Base-by-base conservation (phyloP, 139 green algal species). In the Chlamydomonas urium region DNA sequence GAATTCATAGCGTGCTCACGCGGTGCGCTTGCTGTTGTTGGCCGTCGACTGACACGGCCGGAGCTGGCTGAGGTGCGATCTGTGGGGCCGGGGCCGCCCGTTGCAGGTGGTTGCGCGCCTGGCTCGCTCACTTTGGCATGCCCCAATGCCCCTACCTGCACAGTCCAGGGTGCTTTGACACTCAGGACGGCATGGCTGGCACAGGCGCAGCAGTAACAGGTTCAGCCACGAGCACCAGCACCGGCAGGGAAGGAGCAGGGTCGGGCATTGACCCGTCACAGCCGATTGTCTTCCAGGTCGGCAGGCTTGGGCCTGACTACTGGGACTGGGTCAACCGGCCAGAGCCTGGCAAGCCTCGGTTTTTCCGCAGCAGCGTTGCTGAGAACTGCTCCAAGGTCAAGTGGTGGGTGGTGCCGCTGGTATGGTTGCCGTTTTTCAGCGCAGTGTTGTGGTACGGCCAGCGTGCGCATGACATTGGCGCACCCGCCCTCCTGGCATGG, bases 371-470 rank as follows among this genome's bases (percentile, higher is more conserved):
- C 32, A 37, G 60, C 10, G 31, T 77, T 1, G 23, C 86, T 2
- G 93, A 97, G 76, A 29, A 57, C 17, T 70, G 90, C 23, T 91
- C 85, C 34, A 82, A 87, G 47, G 94, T 88, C 2, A 74, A 79
- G 2, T 97, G 92, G 91, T 96, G 90, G 88, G 75, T 97, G 2
- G 91, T 98, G 29, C 94, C 92, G 0, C 38, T 92, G 24, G 23
- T 98, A 1, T 98, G 93, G 93, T 60, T 94, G 0, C 92, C 94
- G 0, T 33, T 97, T 32, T 79, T 81, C 65, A 57, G n/a, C 5
- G 34, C 38, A 21, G 32, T 47, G 35, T 35, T 37, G 24, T 2
- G 2, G 14, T 29, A 58, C 69, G 42, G 63, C 47, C 73, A 69
- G 69, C 57, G 75, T 1, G 42, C 19, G 5, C 35, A 36, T 0